Base-by-base conservation (phyloP, 2,329 filamentous ascomycete genomes). In the Ascochyta clinopodiicola region DNA sequence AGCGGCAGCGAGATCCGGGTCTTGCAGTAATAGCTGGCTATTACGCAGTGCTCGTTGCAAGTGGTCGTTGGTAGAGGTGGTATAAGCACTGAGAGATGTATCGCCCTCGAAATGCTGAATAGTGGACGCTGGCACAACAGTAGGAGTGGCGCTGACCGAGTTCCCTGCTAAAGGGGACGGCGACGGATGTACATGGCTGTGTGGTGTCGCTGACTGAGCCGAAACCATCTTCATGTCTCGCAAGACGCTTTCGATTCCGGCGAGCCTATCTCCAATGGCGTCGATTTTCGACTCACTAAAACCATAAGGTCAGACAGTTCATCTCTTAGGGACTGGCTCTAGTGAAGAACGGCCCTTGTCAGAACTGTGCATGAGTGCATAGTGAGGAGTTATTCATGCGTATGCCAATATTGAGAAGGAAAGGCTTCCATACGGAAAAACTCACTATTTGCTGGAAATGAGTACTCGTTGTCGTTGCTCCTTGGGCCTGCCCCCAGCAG, bases 231-330 rank as follows among this genome's bases (percentile, higher is more conserved):
- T 55, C 36, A 58, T 40, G 17, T 58, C 50, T 25, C 42, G 44
- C 15, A 76, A 59, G 4, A 59, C 50, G 37, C 59, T 46, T 51
- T 75, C 72, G 39, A 78, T 76, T 38, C 57, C 52, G 6, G 59
- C 56, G 32, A 67, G 49, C 37, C 57, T 51, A 24, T 53, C 47
- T n/a, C 63, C 70, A 36, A 76, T 75, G 1, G 66, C 62, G 34
- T 77, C 74, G 24, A 78, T 75, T 50, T 77, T 78, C 39, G 62
- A 67, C 43, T 77, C 76, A 52, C 75, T 78, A 40, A 4, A 35
- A 6, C 2, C 2, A 22, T 19, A 13, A 17, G 10, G 42, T 56
- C n/a, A 56, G 52, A 37, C 21, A 9, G 2, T 13, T 31, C 25
- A 8, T 32, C 12, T 32, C 7, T 12, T 4, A 45, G 15, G 19